Evolutionary conservation across 306 rosid genomes (phyloP).

Genomic region (Sechiopsis laciniata): DNA sequence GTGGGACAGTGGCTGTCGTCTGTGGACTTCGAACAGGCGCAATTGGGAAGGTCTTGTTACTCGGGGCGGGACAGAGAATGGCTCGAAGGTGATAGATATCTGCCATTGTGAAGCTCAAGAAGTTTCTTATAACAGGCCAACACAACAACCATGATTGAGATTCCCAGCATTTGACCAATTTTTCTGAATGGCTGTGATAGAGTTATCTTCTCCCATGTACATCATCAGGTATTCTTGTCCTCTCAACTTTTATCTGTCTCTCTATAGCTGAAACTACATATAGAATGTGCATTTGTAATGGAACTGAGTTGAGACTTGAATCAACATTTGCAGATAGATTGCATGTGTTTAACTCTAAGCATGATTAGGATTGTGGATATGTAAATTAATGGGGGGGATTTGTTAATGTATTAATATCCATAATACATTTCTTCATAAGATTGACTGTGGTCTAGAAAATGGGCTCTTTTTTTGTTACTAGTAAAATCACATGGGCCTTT

Average conservation of each 20-base stretch:
- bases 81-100: conserved; percentile 45
- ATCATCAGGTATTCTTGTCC: background rate
- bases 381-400: background rate
- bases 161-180: background rate
- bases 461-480: background rate
- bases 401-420: background rate
- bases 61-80: conserved; percentile 87
- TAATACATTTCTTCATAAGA: too few relatives aligned
- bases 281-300: background rate
- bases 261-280: background rate
- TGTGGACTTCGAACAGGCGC: conserved; percentile 81
- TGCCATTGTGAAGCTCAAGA: background rate
- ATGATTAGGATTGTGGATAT: conserved; percentile 7
- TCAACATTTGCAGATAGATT: background rate
- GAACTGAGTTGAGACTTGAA: conserved; percentile 9
- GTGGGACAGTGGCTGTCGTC: conserved; percentile 87
- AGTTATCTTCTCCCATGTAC: background rate
- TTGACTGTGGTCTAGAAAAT: too few relatives aligned
- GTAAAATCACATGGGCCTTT: background rate
- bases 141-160: background rate
- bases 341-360: background rate
- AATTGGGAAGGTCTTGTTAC: conserved; percentile 64
- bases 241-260: background rate
- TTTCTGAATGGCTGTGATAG: conserved; percentile 15
- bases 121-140: background rate